Base-by-base conservation (phyloP, 1,284 basidiomycete species). In the Cryptococcus neoformans region DNA sequence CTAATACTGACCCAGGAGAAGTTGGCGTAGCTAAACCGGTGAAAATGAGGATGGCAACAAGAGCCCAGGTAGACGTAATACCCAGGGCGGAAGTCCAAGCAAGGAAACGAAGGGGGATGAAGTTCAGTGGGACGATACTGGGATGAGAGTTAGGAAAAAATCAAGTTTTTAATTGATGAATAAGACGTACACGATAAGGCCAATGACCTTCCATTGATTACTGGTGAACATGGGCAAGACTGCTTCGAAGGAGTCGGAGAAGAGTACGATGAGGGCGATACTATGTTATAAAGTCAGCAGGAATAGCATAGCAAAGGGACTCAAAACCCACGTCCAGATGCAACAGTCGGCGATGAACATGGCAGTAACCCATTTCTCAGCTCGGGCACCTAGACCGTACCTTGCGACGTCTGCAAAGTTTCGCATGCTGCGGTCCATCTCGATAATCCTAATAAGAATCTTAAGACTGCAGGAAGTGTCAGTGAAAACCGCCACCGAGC, bases 321-420 rank as follows among this genome's bases (percentile, higher is more conserved):
- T 28, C 3, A 34, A 21, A 0, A 68, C 72, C 67, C 50, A 72
- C 70, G 73, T 63, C 74, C 74, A 78, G 44, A 88, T 84, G 69
- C 89, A 90, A n/a, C 91, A 77, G 73, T 94, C 91, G 3, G 92
- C 75, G 62, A 88, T 88, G 72, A 94, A 94, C 55, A 95, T 78
- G 2, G 81, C 63, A 55, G 85, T 88, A 52, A 91, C 89, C 53
- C 88, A 70, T 2, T 83, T 76, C 42, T 84, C 85, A 0, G 86
- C 86, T 37, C 80, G 80, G 1, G 83, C 82, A 5, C 91, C 92
- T 10, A 76, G 62, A 2, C 68, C 73, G 52, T 65, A 72, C 1
- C 70, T 64, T 6, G 74, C 69, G 5, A 76, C 68, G 49, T 76
- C 73, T 38, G 73, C 73, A 49, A 72, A 76, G 56, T 67, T 73